Percentiles rank a stretch among this genome's conserved stretches.
These are phyloP conservation scores for Ciborinia camelliae DNA, from an alignment of 2,329 filamentous ascomycete species.

Conservation along the genomic window DNA sequence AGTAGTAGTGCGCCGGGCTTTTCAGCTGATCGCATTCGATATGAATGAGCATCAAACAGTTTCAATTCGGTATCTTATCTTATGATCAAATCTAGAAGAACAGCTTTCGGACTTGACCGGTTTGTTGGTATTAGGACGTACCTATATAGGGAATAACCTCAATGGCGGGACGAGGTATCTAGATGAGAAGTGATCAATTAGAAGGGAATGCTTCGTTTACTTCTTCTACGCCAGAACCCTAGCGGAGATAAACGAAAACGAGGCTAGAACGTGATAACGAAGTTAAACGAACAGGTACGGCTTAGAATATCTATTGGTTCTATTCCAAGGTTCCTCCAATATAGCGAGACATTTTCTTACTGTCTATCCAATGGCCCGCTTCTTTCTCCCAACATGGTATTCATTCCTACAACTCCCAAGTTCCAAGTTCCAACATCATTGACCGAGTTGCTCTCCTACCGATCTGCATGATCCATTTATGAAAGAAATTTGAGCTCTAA, in stretches of 20 bases:
- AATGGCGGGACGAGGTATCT: slow-evolving; percentile 21
- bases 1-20: not conserved
- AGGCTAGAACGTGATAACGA: not conserved
- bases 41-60: not conserved
- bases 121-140: not conserved
- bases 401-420: not conserved
- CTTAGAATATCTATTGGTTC: not conserved
- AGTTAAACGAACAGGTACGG: not conserved
- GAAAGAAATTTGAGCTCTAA: not conserved
- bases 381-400: slow-evolving; percentile 9
- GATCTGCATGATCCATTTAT: not conserved
- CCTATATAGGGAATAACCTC: slow-evolving; percentile 4
- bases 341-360: slow-evolving; percentile 2
- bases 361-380: not conserved
- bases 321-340: not conserved
- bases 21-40: slow-evolving; percentile 3
- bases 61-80: not conserved
- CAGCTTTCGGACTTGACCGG: not conserved
- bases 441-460: not conserved
- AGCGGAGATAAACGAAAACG: not conserved
- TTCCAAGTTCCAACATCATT: not conserved
- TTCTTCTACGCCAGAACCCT: too few relatives aligned
- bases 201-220: slow-evolving; percentile 17
- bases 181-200: slow-evolving; percentile 12
- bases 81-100: not conserved